Conservation (phyloP, 2,329 filamentous ascomycete species). For the Cytospora piceicola region DNA sequence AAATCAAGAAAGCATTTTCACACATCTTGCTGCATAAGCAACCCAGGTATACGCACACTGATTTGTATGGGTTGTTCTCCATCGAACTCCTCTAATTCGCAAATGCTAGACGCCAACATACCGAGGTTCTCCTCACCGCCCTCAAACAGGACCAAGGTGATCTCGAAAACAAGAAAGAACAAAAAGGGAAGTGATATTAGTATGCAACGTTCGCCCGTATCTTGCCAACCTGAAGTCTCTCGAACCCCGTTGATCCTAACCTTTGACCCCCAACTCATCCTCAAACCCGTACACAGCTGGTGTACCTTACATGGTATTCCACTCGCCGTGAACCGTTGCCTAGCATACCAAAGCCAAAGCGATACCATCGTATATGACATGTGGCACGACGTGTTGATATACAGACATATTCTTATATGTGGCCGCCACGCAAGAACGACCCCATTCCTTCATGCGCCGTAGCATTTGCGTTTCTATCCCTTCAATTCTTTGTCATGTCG, state of each 20-base stretch:
- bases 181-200: conserved; percentile 25
- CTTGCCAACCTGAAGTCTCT: conserved; percentile 15
- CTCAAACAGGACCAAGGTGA: not conserved
- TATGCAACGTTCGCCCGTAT: conserved; percentile 24
- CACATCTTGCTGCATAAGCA: not conserved
- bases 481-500: not conserved
- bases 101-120: conserved; percentile 20
- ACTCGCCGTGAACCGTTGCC: not conserved
- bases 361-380: conserved; percentile 24
- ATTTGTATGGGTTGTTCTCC: not conserved
- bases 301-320: not conserved
- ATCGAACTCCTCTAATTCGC: conserved; percentile 8
- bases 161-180: conserved; percentile 20
- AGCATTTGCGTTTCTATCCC: not conserved
- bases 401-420: conserved; percentile 27
- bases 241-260: conserved; percentile 4
- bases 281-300: conserved; percentile 1
- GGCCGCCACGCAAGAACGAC: conserved; percentile 1
- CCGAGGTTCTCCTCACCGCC: not conserved
- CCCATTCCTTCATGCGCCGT: not conserved
- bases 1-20: not conserved
- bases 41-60: not conserved
- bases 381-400: conserved; percentile 23
- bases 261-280: not conserved
- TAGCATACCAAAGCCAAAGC: conserved; percentile 4